phyloP scores from a whole-genome alignment of 2,329 filamentous ascomycete genomes.

The Colletotrichum horii region DNA sequence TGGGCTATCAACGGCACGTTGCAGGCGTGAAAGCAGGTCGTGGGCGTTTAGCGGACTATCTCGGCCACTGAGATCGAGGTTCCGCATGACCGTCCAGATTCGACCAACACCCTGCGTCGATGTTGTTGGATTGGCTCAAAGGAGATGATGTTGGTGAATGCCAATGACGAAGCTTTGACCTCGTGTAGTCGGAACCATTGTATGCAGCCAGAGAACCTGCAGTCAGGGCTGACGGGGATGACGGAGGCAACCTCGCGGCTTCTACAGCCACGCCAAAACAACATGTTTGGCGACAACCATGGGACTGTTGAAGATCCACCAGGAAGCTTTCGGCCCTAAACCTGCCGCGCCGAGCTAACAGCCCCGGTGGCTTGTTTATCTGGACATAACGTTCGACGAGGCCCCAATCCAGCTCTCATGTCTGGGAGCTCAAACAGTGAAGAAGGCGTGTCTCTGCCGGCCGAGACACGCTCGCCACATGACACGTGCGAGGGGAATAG shows the following conservation, averaged over 20 bases:
- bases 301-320: slow-evolving; percentile 11
- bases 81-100: slow-evolving; percentile 26
- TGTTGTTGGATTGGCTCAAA: slow-evolving; percentile 19
- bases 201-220: slow-evolving; percentile 16
- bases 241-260: slow-evolving; percentile 6
- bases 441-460: slow-evolving; percentile 15
- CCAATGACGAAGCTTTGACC: not conserved
- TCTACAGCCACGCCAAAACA: not conserved
- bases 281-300: slow-evolving; percentile 7
- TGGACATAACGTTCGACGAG: slow-evolving; percentile 2
- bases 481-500: slow-evolving; percentile 16
- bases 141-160: not conserved
- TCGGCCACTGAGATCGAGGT: slow-evolving; percentile 36
- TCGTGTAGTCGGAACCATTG: slow-evolving; percentile 8
- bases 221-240: slow-evolving; percentile 8
- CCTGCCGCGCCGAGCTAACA: not conserved
- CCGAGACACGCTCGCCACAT: slow-evolving; percentile 13
- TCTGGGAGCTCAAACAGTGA: not conserved
- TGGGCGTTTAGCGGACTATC: slow-evolving; percentile 34
- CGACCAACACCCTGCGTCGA: slow-evolving; percentile 25
- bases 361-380: slow-evolving; percentile 5
- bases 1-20: slow-evolving; percentile 42
- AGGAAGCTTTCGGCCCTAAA: slow-evolving; percentile 17
- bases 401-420: not conserved
- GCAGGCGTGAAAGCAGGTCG: slow-evolving; percentile 40